A percentile compares a stretch with the other conserved stretches of the same genome.
Conservation (phyloP, 495 filamentous ascomycete genomes). For the Astrocystis sublimbata region DNA sequence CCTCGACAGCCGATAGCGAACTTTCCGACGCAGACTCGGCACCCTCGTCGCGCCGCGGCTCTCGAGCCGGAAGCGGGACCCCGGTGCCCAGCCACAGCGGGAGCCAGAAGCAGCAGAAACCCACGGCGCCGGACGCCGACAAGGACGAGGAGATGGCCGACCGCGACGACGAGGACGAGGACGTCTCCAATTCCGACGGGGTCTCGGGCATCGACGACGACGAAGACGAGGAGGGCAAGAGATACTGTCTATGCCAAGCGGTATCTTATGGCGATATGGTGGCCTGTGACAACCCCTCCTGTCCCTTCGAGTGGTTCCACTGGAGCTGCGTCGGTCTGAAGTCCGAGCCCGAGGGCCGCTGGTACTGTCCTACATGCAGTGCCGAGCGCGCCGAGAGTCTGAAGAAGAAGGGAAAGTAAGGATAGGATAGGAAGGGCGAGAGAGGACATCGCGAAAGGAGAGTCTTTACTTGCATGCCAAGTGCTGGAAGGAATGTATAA, state of each 20-base stretch:
- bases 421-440: neutral
- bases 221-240: conserved; percentile 80
- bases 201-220: conserved; percentile 76
- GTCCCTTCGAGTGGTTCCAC: conserved; percentile 97
- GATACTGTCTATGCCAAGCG: conserved; percentile 91
- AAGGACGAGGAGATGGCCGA: conserved; percentile 41
- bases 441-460: too few species aligned
- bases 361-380: conserved; percentile 83
- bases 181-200: conserved; percentile 62
- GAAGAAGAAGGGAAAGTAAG: conserved; percentile 44
- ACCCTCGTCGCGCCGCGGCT: conserved; percentile 43
- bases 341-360: conserved; percentile 84
- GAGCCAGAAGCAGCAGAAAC: conserved; percentile 28
- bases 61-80: conserved; percentile 48
- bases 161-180: conserved; percentile 57
- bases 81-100: conserved; percentile 28
- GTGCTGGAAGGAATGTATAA: too few species aligned
- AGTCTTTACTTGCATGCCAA: too few species aligned
- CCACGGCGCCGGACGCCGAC: conserved; percentile 23
- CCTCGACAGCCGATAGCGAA: conserved; percentile 59
- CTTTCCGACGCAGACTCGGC: conserved; percentile 65
- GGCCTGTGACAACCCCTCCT: conserved; percentile 91
- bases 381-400: conserved; percentile 51
- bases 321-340: conserved; percentile 92
- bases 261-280: conserved; percentile 98